Evolutionary conservation across 2,329 filamentous ascomycete species (phyloP).

Genomic region (Chrysoporthe austroafricana): DNA sequence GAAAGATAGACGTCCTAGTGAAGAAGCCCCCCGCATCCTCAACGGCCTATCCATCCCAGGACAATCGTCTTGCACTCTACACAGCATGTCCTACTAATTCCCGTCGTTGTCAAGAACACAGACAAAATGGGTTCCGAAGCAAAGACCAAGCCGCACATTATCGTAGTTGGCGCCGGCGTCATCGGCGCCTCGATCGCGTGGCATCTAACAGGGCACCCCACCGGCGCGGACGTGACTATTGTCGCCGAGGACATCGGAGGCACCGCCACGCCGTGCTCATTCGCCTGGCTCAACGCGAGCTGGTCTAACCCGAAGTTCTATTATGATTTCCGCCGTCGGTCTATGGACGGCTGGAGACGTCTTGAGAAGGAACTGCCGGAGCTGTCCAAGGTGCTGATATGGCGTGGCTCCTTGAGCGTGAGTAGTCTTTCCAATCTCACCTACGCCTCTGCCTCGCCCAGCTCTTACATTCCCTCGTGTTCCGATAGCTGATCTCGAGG

Average conservation of each 20-base stretch:
- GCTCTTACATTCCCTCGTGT: neutral
- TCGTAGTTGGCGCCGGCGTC: constrained; percentile 36
- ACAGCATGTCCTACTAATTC: neutral
- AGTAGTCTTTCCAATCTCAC: neutral
- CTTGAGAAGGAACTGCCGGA: constrained; percentile 33
- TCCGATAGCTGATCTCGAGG: neutral
- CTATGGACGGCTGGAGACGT: constrained; percentile 35
- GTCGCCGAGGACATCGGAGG: constrained; percentile 36
- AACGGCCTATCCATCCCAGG: neutral
- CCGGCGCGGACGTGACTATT: constrained; percentile 35
- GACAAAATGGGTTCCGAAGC: constrained; percentile 8
- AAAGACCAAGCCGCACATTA: constrained; percentile 27
- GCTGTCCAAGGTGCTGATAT: constrained; percentile 31
- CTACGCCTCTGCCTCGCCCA: neutral
- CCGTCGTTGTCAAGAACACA: constrained; percentile 32
- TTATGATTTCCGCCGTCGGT: constrained; percentile 37
- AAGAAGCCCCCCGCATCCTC: neutral
- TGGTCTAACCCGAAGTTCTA: constrained; percentile 35
- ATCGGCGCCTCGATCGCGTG: constrained; percentile 39
- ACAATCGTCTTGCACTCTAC: neutral
- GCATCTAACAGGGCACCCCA: constrained; percentile 33
- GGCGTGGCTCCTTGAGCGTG: constrained; percentile 33
- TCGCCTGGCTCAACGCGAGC: constrained; percentile 40
- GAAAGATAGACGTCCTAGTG: neutral
- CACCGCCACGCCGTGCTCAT: constrained; percentile 38